These are phyloP conservation scores for Globisporangium spiculum DNA, from an alignment of 352 stramenopile species.

Conservation along the genomic window DNA sequence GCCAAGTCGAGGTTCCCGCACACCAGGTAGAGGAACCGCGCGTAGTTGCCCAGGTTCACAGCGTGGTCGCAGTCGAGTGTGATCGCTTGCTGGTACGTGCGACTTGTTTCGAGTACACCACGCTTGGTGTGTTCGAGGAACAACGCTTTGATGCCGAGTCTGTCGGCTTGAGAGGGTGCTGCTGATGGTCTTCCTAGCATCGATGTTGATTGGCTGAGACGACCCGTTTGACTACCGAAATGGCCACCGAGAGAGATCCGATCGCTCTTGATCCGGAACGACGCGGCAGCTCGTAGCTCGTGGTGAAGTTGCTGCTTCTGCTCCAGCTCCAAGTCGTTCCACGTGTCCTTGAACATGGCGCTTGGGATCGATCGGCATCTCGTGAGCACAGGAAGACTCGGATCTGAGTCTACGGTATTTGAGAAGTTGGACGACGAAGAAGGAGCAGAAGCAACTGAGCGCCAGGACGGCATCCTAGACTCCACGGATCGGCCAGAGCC, in stretches of 20 bases:
- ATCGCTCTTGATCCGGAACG: slow-evolving; percentile 33
- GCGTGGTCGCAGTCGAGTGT: slow-evolving; percentile 25
- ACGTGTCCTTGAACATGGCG: slow-evolving; percentile 27
- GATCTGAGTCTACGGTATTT: neutral
- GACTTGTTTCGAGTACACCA: slow-evolving; percentile 22
- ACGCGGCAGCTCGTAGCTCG: slow-evolving; percentile 28
- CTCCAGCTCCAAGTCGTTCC: slow-evolving; percentile 24
- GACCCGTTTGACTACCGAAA: neutral
- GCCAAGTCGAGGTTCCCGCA: slow-evolving; percentile 24
- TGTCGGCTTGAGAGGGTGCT: slow-evolving; percentile 28
- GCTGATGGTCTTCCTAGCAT: neutral
- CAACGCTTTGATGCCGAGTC: slow-evolving; percentile 40
- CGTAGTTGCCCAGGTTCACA: slow-evolving; percentile 40
- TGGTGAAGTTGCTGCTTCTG: slow-evolving; percentile 26
- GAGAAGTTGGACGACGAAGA: neutral
- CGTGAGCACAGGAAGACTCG: slow-evolving; percentile 21
- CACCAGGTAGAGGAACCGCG: slow-evolving; percentile 28
- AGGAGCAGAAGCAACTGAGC: neutral
- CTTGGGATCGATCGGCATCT: slow-evolving; percentile 34
- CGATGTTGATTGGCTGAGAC: neutral
- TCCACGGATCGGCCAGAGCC: neutral
- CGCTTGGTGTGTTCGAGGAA: slow-evolving; percentile 37
- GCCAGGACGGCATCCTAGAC: slow-evolving; percentile 3
- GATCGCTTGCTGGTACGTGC: slow-evolving; percentile 34
- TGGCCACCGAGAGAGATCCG: slow-evolving; percentile 21